These are phyloP conservation scores for Metschnikowia shivogae DNA, from an alignment of 805 yeast species.

Conservation along the genomic window DNA sequence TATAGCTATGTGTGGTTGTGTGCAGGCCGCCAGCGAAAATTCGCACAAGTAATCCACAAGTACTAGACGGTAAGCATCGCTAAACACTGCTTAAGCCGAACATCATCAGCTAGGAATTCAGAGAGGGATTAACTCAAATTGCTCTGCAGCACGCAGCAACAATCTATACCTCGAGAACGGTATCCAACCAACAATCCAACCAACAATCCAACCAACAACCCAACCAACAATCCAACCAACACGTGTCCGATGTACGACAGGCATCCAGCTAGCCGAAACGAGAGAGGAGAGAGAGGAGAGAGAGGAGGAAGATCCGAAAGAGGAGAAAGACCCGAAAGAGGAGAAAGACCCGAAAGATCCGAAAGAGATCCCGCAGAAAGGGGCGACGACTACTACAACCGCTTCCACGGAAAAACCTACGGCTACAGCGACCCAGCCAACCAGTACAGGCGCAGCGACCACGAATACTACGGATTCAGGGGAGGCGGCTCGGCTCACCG, in stretches of 20 bases:
- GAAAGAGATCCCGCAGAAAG: not conserved
- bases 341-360: not conserved
- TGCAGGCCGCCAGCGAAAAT: constrained; percentile 2
- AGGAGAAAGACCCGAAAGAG: constrained; percentile 3
- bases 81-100: not conserved
- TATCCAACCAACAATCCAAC: too few relatives aligned
- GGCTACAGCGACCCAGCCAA: constrained; percentile 3
- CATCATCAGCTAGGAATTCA: too few relatives aligned
- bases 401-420: constrained; percentile 8
- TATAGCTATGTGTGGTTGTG: not conserved
- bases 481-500: constrained; percentile 3
- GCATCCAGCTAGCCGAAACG: not conserved
- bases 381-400: constrained; percentile 4
- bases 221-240: not conserved
- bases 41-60: not conserved
- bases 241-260: not conserved
- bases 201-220: not conserved
- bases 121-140: too few relatives aligned
- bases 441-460: constrained; percentile 7
- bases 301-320: constrained; percentile 6
- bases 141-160: too few relatives aligned
- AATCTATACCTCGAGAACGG: too few relatives aligned
- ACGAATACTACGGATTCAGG: constrained; percentile 14
- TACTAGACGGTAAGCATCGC: not conserved
- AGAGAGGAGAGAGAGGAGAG: not conserved